Conservation (phyloP, 805 yeast genomes). For the Candida glaebosa region DNA sequence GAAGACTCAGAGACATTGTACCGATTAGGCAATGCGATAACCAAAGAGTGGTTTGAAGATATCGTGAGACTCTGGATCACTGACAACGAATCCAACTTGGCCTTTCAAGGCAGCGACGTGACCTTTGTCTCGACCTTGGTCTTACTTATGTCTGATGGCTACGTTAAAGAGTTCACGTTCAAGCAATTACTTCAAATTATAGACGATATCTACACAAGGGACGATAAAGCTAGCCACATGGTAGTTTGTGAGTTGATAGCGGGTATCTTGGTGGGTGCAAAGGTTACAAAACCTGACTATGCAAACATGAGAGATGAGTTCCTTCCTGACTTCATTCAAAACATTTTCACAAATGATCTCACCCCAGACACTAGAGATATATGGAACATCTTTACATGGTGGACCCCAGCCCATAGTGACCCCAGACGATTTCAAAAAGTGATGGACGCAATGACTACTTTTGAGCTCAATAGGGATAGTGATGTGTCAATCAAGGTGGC, state of each 20-base stretch:
- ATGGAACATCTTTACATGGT: slow-evolving; percentile 77
- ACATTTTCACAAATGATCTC: slow-evolving; percentile 53
- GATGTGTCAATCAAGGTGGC: slow-evolving; percentile 66
- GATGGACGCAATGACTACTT: slow-evolving; percentile 40
- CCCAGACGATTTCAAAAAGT: slow-evolving; percentile 61
- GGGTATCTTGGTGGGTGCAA: slow-evolving; percentile 56
- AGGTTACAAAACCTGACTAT: slow-evolving; percentile 33
- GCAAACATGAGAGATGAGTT: slow-evolving; percentile 42
- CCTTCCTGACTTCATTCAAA: slow-evolving; percentile 40
- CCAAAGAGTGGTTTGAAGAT: slow-evolving; percentile 55
- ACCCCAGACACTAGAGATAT: slow-evolving; percentile 69
- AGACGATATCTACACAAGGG: slow-evolving; percentile 49
- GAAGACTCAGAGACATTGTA: slow-evolving; percentile 42
- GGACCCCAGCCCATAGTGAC: slow-evolving; percentile 67
- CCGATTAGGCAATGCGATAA: slow-evolving; percentile 43
- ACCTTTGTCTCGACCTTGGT: slow-evolving; percentile 51
- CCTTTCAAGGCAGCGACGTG: slow-evolving; percentile 65
- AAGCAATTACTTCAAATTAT: slow-evolving; percentile 53
- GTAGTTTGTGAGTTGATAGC: slow-evolving; percentile 66
- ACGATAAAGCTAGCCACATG: slow-evolving; percentile 75
- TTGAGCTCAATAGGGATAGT: slow-evolving; percentile 46
- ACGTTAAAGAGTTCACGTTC: slow-evolving; percentile 39
- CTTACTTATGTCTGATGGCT: slow-evolving; percentile 44
- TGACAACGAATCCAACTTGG: slow-evolving; percentile 66
- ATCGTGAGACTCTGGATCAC: slow-evolving; percentile 52